phyloP scores from a whole-genome alignment of 805 yeast genomes.

The Ogataea dorogensis region DNA sequence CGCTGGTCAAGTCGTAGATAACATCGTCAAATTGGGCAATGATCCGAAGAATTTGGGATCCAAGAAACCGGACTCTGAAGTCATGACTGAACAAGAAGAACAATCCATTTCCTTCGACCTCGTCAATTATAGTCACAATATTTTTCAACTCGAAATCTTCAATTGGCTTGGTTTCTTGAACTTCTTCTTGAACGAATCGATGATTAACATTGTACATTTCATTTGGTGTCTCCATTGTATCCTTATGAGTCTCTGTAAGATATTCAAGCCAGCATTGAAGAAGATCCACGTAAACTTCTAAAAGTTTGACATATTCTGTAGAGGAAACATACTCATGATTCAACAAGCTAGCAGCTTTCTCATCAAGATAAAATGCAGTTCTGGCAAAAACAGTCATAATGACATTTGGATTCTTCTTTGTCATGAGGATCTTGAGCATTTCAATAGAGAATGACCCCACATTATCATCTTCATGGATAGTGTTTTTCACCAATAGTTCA shows the following conservation, averaged over 20 bases:
- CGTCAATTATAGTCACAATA: constrained; percentile 84
- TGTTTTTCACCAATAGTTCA: constrained; percentile 75
- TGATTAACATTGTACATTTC: constrained; percentile 36
- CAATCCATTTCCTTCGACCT: constrained; percentile 92
- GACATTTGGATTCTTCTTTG: constrained; percentile 64
- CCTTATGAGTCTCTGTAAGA: constrained; percentile 40
- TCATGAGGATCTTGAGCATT: constrained; percentile 65
- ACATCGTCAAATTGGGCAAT: constrained; percentile 89
- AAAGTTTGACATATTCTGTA: constrained; percentile 53
- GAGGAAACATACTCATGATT: constrained; percentile 61
- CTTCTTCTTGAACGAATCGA: constrained; percentile 37
- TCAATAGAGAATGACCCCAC: constrained; percentile 63
- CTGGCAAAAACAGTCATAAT: constrained; percentile 75
- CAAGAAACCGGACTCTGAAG: constrained; percentile 67
- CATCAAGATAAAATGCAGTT: constrained; percentile 74
- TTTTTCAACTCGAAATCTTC: constrained; percentile 76
- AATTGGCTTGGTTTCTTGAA: constrained; percentile 43
- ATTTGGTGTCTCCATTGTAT: constrained; percentile 30
- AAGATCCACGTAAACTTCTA: constrained; percentile 74
- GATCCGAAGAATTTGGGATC: constrained; percentile 68
- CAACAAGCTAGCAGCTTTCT: constrained; percentile 56
- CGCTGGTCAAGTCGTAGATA: constrained; percentile 47
- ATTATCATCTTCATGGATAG: constrained; percentile 62
- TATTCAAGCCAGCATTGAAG: constrained; percentile 80
- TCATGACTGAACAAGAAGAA: constrained; percentile 91